phyloP scores from a whole-genome alignment of 1,284 basidiomycete species.

The Ceratobasidium papillatum region DNA sequence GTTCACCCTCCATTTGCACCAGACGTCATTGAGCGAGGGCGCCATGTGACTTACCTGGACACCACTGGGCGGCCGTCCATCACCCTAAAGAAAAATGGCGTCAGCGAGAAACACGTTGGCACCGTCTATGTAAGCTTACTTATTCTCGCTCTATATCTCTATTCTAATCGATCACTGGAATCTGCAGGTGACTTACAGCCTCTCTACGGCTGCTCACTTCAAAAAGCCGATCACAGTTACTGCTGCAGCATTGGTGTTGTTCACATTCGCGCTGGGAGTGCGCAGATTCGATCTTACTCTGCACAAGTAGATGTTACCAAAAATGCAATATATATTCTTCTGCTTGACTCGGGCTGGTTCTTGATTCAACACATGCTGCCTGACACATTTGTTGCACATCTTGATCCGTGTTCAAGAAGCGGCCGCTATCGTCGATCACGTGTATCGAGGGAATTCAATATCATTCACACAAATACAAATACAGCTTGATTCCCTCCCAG shows the following conservation, averaged over 20 bases:
- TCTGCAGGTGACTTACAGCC: slow-evolving; percentile 82
- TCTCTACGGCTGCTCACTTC: slow-evolving; percentile 76
- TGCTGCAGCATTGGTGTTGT: slow-evolving; percentile 70
- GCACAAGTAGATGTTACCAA: slow-evolving; percentile 20
- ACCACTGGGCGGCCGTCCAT: slow-evolving; percentile 88
- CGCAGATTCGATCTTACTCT: slow-evolving; percentile 64
- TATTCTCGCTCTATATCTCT: slow-evolving; percentile 41
- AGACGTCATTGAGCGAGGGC: slow-evolving; percentile 65
- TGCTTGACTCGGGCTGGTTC: neutral
- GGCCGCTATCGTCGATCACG: neutral
- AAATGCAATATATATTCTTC: neutral
- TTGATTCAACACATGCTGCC: neutral
- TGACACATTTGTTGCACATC: neutral
- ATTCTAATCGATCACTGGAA: slow-evolving; percentile 43
- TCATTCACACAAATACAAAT: neutral
- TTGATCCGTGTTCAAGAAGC: slow-evolving; percentile 11
- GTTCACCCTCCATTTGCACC: slow-evolving; percentile 82
- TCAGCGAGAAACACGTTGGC: slow-evolving; percentile 82
- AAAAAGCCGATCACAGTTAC: slow-evolving; percentile 84
- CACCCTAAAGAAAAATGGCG: slow-evolving; percentile 73
- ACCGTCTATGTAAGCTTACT: slow-evolving; percentile 71
- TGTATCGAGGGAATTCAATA: neutral
- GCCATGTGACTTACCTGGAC: slow-evolving; percentile 90
- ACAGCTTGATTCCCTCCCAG: neutral
- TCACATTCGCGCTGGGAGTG: slow-evolving; percentile 66